Conservation (phyloP, 75 land plant species). For the Cupressus sempervirens region DNA sequence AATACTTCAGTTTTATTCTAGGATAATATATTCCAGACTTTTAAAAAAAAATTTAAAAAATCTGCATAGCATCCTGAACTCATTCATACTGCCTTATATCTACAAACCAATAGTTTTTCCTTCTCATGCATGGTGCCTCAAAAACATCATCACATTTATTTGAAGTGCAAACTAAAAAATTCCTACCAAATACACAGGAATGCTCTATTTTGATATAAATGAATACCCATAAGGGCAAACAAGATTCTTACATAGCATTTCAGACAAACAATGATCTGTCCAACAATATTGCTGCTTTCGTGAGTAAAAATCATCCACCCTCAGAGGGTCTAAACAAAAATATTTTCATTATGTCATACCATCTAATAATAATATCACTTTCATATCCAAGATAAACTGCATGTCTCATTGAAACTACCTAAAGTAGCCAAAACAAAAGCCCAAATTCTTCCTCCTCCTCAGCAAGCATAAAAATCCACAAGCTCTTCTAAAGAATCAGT, state of each 20-base stretch:
- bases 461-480: conserved; percentile 55
- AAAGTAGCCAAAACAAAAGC: background rate
- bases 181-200: background rate
- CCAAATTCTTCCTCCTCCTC: conserved; percentile 1
- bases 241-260: background rate
- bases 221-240: background rate
- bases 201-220: background rate
- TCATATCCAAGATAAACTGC: background rate
- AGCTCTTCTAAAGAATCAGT: conserved; percentile 52
- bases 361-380: background rate
- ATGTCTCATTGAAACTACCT: background rate
- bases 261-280: background rate
- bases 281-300: background rate
- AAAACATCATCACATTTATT: background rate
- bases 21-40: background rate
- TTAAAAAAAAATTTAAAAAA: no score
- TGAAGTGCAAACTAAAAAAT: no score
- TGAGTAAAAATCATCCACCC: background rate
- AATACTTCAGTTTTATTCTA: background rate
- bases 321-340: background rate
- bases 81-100: background rate
- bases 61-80: no score
- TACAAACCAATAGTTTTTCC: background rate
- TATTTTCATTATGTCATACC: background rate
- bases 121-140: background rate